Evolutionary conservation across 2,329 filamentous ascomycete genomes (phyloP).

Genomic region (Neonectria neomacrospora): DNA sequence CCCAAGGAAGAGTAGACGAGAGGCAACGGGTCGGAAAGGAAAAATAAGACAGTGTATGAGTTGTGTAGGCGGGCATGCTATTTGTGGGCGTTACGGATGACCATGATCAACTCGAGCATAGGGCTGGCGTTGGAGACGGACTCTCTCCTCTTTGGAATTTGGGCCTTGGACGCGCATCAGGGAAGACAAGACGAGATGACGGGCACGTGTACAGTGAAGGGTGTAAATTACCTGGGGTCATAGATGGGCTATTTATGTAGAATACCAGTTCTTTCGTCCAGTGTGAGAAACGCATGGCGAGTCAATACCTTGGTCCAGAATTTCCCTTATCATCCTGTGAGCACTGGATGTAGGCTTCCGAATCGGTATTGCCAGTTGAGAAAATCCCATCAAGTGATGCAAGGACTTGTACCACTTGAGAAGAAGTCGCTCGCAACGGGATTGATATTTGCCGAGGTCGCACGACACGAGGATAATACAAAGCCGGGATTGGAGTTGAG

Average conservation of each 20-base stretch:
- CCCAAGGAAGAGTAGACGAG: conserved; percentile 67
- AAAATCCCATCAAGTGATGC: not conserved
- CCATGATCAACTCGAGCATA: conserved; percentile 45
- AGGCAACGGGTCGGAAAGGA: not conserved
- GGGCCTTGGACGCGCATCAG: conserved; percentile 18
- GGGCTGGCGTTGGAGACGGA: conserved; percentile 48
- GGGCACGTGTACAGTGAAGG: conserved; percentile 34
- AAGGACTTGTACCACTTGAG: not conserved
- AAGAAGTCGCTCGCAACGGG: not conserved
- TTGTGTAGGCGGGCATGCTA: conserved; percentile 31
- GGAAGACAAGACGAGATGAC: conserved; percentile 24
- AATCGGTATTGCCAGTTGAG: not conserved
- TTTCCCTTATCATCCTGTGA: too few species aligned
- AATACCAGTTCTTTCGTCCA: conserved; percentile 26
- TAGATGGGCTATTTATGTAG: conserved; percentile 33
- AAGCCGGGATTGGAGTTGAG: not conserved
- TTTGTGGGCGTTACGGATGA: conserved; percentile 43
- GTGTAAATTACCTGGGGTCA: conserved; percentile 37
- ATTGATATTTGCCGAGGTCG: not conserved
- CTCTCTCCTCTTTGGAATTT: conserved; percentile 44
- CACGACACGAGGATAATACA: not conserved
- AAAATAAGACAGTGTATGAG: conserved; percentile 28
- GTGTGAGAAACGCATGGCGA: conserved; percentile 24
- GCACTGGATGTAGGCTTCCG: not conserved
- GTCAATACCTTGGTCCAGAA: not conserved